Base-by-base conservation (phyloP, 495 filamentous ascomycete species). In the Filosporella fistucella region DNA sequence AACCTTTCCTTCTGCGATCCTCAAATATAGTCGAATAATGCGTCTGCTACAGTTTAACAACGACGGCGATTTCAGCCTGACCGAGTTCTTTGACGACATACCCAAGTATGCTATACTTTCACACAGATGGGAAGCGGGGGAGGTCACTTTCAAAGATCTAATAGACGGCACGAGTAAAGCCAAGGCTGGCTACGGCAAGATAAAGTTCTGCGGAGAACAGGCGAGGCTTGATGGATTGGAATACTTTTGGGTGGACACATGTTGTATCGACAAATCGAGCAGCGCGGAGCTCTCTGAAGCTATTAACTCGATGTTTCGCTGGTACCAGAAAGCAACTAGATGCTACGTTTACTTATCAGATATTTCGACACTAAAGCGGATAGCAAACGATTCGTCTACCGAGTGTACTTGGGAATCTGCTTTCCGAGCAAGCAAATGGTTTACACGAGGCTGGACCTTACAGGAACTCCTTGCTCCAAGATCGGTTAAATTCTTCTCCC, bases 221-320 rank as follows among this genome's bases (percentile, higher is more conserved):
- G 60, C 60, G 18, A 46, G 29, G 4, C 28, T 18, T 42, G 43
- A 63, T 30, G 51, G 51, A 4, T 25, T 62, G 17, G 39, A 55
- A 41, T 62, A 54, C 52, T 51, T 63, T 26, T 68, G 42, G 39
- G 21, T 48, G n/a, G 68, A 71, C 48, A 71, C 68, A 9, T 70
- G 66, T 43, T 70, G 65, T 43, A 69, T 57, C 51, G 46, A 59
- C 42, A 59, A 59, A 36, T 47, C 22, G 24, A 39, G 52, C 36
- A 49, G 52, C 20, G 32, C 30, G 20, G 32, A 46, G 43, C 43
- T 46, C 20, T 21, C 43, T 14, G 29, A 46, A 35, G 28, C 39
- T 24, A 42, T 42, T 24, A 42, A 42, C 21, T 42, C 39, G 4
- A 42, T 42, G 39, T 42, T 42, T 46, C 21, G 43, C 43, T 46